Percentiles rank a stretch among this genome's conserved stretches.
Conservation (phyloP, 2,329 filamentous ascomycete species). For the Fusarium virguliforme region DNA sequence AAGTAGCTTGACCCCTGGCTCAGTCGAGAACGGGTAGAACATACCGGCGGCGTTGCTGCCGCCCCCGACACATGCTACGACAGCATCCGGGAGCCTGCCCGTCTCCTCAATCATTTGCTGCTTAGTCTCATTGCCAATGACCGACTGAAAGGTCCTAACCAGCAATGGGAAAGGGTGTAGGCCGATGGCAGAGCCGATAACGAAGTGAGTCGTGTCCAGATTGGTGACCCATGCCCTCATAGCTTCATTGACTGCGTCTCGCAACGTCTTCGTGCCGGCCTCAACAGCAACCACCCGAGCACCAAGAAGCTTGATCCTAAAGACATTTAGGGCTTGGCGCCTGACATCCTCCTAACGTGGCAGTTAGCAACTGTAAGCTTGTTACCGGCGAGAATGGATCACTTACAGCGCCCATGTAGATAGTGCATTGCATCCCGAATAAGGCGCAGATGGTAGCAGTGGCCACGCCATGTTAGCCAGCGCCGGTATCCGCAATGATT, state of each 20-base stretch:
- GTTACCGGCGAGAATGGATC: too few relatives aligned
- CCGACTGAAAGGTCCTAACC: conserved; percentile 91
- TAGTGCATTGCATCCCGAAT: neutral
- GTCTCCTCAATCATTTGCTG: neutral
- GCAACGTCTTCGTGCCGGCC: neutral
- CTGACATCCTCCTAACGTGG: too few relatives aligned
- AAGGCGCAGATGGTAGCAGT: conserved; percentile 96
- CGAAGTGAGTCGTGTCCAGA: conserved; percentile 76
- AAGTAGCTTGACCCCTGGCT: neutral
- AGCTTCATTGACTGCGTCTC: neutral
- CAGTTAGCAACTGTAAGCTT: too few relatives aligned
- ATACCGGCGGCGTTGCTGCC: neutral
- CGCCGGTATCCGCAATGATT: conserved; percentile 94
- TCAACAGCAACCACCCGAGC: neutral
- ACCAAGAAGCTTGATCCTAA: neutral
- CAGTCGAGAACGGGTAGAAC: neutral
- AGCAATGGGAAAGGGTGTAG: conserved; percentile 95
- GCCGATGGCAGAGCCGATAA: conserved; percentile 92
- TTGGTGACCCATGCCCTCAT: neutral
- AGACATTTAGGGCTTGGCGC: neutral
- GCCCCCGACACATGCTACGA: neutral
- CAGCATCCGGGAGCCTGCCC: neutral
- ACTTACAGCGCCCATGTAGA: neutral
- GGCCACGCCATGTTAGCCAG: conserved; percentile 93
- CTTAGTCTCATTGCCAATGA: conserved; percentile 76